Evolutionary conservation across 129 eudicot species (phyloP), one percentile per base, ranked within the genome.

Genomic region (Saussurea involucrata): DNA sequence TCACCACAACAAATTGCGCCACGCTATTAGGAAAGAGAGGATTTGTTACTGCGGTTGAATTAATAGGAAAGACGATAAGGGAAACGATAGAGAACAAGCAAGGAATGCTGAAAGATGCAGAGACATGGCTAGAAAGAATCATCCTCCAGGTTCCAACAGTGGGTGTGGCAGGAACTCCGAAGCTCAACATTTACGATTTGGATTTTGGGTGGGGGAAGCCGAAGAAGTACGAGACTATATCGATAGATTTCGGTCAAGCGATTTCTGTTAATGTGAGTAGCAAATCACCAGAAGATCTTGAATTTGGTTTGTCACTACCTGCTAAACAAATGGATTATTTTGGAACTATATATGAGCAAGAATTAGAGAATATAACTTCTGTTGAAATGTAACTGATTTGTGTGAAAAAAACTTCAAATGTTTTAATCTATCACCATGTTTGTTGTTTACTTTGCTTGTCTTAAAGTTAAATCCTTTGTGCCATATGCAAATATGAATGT

Each of bases 121-220:
- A 71, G 58, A 66, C 58, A 4, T 74, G 72, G 84, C 2, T 77
- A 1, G 37, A 29, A 1, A 15, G 21, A 22, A n/a, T n/a, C n/a
- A n/a, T n/a, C n/a, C n/a, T n/a, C n/a, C 21, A 27, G 5, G 11
- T 10, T 31, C 74, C 83, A 3, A 22, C 58, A 0, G 4, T 79
- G 0, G 73, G 83, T 4, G 80, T 87, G 63, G 84, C 92, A 5
- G 92, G 92, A 20, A 78, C 92, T 13, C 80, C 86, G 0, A 78
- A 58, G 57, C 63, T 69, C 13, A 57, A 82, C 33, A 53, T 71
- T 4, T 87, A 87, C 17, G 75, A 60, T 5, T 68, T 77, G 1
- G 92, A 87, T 80, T 87, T 84, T 24, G 92, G 92, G 40, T 84
- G 86, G 86, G 87, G 88, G 24, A 85, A 37, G 58, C 78, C 85